phyloP scores from a whole-genome alignment of 306 rosid species.

The Vigna unguiculata region DNA sequence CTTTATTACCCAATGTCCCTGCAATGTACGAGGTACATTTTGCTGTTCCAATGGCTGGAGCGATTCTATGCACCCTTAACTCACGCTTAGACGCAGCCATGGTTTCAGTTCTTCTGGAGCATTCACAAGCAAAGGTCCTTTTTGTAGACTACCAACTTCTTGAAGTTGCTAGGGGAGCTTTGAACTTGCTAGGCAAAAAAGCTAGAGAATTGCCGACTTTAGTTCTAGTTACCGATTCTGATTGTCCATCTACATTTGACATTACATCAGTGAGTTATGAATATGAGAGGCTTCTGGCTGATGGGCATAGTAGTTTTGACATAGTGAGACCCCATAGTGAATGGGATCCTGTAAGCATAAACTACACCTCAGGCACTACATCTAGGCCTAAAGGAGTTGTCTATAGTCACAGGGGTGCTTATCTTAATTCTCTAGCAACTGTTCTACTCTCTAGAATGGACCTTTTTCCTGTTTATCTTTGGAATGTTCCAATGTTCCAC shows the following conservation, averaged over 20 bases:
- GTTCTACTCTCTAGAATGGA: conserved; percentile 71
- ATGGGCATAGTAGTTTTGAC: conserved; percentile 58
- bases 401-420: conserved; percentile 84
- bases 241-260: conserved; percentile 40
- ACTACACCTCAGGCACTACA: conserved; percentile 94
- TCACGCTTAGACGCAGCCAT: conserved; percentile 67
- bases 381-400: conserved; percentile 93
- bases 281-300: conserved; percentile 63
- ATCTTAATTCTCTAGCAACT: conserved; percentile 74
- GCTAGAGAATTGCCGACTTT: conserved; percentile 55
- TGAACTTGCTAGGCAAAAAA: conserved; percentile 51
- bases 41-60: conserved; percentile 95
- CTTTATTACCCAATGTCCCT: conserved; percentile 78
- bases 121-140: conserved; percentile 75
- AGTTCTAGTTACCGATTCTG: conserved; percentile 61
- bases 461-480: conserved; percentile 75
- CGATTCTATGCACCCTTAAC: conserved; percentile 76
- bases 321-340: conserved; percentile 66
- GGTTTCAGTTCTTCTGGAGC: conserved; percentile 61
- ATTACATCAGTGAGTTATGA: conserved; percentile 50
- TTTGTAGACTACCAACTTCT: conserved; percentile 78
- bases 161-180: conserved; percentile 62
- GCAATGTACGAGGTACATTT: conserved; percentile 97
- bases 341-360: conserved; percentile 82
- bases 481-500: conserved; percentile 92